Conservation (phyloP, 2,329 filamentous ascomycete genomes). For the Pseudogymnoascus sp. region DNA sequence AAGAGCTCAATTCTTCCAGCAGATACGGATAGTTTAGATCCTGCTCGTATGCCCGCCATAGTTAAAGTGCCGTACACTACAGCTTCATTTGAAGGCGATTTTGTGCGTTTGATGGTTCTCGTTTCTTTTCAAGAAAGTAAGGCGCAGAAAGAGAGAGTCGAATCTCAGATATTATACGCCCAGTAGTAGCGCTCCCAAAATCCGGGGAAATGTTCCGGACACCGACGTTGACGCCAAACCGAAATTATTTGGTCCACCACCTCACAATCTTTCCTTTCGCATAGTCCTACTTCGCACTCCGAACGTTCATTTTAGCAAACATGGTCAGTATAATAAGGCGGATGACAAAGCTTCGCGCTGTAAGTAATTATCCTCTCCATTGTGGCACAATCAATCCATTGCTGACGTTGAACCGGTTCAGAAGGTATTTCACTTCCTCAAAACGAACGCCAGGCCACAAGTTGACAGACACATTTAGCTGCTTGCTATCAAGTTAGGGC, state of each 20-base stretch:
- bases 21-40: not conserved
- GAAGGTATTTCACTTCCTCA: constrained; percentile 22
- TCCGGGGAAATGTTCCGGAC: constrained; percentile 5
- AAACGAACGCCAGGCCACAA: constrained; percentile 3
- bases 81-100: not conserved
- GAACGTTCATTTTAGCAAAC: constrained; percentile 17
- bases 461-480: constrained; percentile 43
- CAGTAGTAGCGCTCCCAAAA: not conserved
- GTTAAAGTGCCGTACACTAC: not conserved
- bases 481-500: constrained; percentile 66
- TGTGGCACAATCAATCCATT: constrained; percentile 12
- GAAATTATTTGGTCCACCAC: constrained; percentile 2
- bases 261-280: not conserved
- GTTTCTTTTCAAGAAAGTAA: not conserved
- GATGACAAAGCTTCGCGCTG: constrained; percentile 64
- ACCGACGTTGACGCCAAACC: constrained; percentile 1
- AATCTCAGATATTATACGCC: not conserved
- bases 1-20: constrained; percentile 1
- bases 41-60: constrained; percentile 1
- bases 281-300: not conserved
- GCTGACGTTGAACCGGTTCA: constrained; percentile 18
- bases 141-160: not conserved
- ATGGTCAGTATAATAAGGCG: constrained; percentile 57
- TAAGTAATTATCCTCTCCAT: constrained; percentile 36
- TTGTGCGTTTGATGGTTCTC: not conserved